phyloP scores from a whole-genome alignment of 495 filamentous ascomycete species.

The Cudoniella acicularis region DNA sequence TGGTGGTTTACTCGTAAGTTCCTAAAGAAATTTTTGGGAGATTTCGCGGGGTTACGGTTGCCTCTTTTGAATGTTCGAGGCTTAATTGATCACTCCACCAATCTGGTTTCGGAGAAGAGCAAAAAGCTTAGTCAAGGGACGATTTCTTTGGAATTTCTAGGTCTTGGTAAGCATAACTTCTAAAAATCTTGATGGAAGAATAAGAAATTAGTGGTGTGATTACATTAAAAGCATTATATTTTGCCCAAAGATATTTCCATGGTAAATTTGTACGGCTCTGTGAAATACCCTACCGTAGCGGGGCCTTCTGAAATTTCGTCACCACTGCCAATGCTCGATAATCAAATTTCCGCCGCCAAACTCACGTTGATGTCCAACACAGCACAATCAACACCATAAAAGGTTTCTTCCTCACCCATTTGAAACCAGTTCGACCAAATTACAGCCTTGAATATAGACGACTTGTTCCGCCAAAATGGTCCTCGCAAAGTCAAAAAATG shows the following conservation, averaged over 20 bases:
- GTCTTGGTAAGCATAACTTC: no score
- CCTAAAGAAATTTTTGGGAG: conserved; percentile 3
- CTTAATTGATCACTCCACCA: no score
- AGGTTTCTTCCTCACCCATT: neutral
- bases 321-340: conserved; percentile 15
- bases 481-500: conserved; percentile 90
- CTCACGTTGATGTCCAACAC: neutral
- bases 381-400: conserved; percentile 2
- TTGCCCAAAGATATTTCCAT: no score
- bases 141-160: no score
- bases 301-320: conserved; percentile 18
- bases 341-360: conserved; percentile 5
- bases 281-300: neutral
- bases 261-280: no score
- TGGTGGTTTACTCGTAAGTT: neutral
- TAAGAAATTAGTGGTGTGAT: no score
- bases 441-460: neutral
- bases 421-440: neutral
- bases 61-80: neutral
- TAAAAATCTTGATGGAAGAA: no score
- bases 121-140: no score
- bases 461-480: conserved; percentile 64
- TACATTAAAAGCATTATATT: no score
- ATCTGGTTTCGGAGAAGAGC: no score
- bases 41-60: conserved; percentile 3